Evolutionary conservation across 75 land plant species (phyloP), one percentile per base, ranked within the genome.

Genomic region (Sequoiadendron giganteum): DNA sequence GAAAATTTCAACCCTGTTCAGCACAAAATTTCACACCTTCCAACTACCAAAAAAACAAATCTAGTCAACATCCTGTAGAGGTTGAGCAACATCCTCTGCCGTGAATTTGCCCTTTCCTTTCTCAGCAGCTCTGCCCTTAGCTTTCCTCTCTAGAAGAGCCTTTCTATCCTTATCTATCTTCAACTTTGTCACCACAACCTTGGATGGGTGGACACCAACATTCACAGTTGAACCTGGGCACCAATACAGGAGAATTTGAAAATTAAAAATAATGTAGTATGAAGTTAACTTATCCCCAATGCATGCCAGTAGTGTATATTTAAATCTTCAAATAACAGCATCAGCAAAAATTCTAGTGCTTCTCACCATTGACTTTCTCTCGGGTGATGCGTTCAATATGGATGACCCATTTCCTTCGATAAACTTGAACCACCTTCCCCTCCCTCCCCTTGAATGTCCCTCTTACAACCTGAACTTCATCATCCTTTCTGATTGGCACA

Each of bases 21-120:
- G 84, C 84, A 82, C 49, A 45, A 28, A 47, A 82, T 28, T 30
- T 47, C 48, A 82, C 84, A 28, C 21, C 48, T 43, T 18, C 43
- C 39, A 5, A 45, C 25, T 47, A 30, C 14, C 13, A 28, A 47
- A 13, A 82, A 3, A 28, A n/a, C 9, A 82, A 49, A 49, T n/a
- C 30, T 82, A 93, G 56, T 93, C 94, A 40, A 93, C 89, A 84
- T 92, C 94, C 88, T 92, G 92, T 1, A 93, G 94, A 19, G 94
- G 91, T 61, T 91, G 88, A 36, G 92, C 92, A 65, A 93, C 94
- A 61, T 93, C 94, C 52, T 92, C 94, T 13, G 91, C 90, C 3
- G 93, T 89, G 52, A 93, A 93, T 88, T 93, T 93, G 39, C 94
- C 94, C 88, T 93, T 93, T 30, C 92, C 94, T 86, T 93, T 93